Base-by-base conservation (phyloP, 1,139 yeast species). In the Petasospora fabianii region DNA sequence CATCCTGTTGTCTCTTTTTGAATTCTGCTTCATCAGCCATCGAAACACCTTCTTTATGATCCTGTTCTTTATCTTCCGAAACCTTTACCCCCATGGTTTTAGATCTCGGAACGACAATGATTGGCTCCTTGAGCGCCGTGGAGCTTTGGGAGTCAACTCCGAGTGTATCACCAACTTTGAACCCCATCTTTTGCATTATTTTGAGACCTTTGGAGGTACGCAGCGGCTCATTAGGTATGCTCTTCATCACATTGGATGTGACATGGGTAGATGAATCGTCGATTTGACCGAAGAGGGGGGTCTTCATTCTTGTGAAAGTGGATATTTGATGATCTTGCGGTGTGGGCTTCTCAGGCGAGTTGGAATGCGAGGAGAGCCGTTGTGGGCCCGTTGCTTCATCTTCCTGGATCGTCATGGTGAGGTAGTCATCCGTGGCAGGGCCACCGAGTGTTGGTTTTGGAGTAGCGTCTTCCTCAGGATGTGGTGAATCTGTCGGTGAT, bases 111-210 rank as follows among this genome's bases (percentile, higher is more conserved):
- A 58, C 12, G 53, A 66, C 39, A 47, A 53, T 4, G 50, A 51
- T 53, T 31, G 53, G 58, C 46, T 40, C 56, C 5, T 43, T 34
- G 2, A 53, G 18, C 0, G 59, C 58, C 8, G 44, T 35, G 11
- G 40, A 20, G 26, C 47, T 48, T 9, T 40, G 19, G 2, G 43
- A 49, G 15, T 51, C 46, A 14, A 44, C 47, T 0, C 80, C 80
- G 14, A 75, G 55, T 0, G 68, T 47, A 11, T 65, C 61, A 10
- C 78, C 80, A 2, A 64, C 53, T 43, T 62, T 64, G 50, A 66
- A 77, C 3, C 83, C 83, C 82, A 77, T 76, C 50, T 65, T 69
- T 46, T 66, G 60, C 82, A 77, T 75, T 44, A 77, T 75, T 7
- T 63, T 49, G 20, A 73, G 59, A 0, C 80, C 83, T 34, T 69